Conservation (phyloP, 2,329 filamentous ascomycete genomes). For the Acrodontium crateriforme region DNA sequence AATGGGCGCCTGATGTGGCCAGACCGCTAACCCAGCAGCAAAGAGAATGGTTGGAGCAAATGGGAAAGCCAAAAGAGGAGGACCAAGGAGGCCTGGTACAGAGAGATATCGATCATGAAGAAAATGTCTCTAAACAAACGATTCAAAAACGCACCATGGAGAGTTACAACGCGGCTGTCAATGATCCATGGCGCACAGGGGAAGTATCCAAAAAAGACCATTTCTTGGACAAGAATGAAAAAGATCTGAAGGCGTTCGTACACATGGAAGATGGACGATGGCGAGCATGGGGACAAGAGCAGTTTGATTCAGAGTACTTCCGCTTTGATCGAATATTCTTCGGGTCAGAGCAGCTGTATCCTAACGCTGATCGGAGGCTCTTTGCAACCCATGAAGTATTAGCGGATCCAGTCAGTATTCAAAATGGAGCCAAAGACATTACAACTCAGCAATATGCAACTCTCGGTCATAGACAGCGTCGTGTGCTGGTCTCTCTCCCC, state of each 20-base stretch:
- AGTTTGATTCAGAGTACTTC: slow-evolving; percentile 75
- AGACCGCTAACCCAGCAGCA: slow-evolving; percentile 9
- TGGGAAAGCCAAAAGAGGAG: slow-evolving; percentile 3
- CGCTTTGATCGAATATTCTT: slow-evolving; percentile 83
- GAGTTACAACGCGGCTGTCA: slow-evolving; percentile 5
- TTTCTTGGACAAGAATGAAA: slow-evolving; percentile 7
- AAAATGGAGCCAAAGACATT: slow-evolving; percentile 41
- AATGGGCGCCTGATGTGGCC: slow-evolving; percentile 63
- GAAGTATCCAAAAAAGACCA: slow-evolving; percentile 9
- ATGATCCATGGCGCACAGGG: neutral
- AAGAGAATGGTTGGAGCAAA: slow-evolving; percentile 9
- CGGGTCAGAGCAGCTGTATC: slow-evolving; percentile 22
- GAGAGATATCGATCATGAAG: slow-evolving; percentile 19
- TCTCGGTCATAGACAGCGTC: slow-evolving; percentile 54
- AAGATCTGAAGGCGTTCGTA: slow-evolving; percentile 15
- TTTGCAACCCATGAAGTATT: slow-evolving; percentile 12
- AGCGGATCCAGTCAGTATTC: slow-evolving; percentile 9
- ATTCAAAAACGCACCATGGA: slow-evolving; percentile 10
- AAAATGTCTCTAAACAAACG: neutral
- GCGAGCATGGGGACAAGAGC: slow-evolving; percentile 62
- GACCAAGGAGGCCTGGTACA: slow-evolving; percentile 47
- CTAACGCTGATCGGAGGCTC: slow-evolving; percentile 9
- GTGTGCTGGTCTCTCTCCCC: slow-evolving; percentile 70
- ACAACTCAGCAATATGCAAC: slow-evolving; percentile 41
- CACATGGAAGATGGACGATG: slow-evolving; percentile 29